Evolutionary conservation across 192 early-diverging fungal species (phyloP).

Genomic region (Pilaira anomala): DNA sequence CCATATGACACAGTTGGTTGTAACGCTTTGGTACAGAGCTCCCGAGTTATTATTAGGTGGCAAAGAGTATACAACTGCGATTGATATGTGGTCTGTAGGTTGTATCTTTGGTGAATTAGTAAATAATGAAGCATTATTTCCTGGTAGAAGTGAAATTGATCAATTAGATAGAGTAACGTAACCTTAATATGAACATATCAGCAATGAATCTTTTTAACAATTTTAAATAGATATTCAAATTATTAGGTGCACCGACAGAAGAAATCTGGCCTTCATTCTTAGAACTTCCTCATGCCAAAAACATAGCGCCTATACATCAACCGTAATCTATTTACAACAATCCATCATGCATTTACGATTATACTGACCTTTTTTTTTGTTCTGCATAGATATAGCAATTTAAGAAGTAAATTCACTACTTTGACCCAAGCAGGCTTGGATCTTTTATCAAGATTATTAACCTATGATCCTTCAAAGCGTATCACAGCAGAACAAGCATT

Average conservation of each 20-base stretch:
- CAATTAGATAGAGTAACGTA: constrained; percentile 62
- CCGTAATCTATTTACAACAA: constrained; percentile 37
- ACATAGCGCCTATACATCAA: constrained; percentile 70
- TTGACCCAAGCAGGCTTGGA: constrained; percentile 79
- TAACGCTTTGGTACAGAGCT: constrained; percentile 72
- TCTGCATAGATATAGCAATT: constrained; percentile 41
- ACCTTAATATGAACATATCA: too few species aligned
- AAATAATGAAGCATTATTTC: constrained; percentile 77
- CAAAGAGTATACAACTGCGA: constrained; percentile 60
- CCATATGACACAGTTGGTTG: constrained; percentile 62
- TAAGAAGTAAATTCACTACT: constrained; percentile 47
- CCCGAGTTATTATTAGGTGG: constrained; percentile 61
- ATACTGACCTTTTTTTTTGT: background rate
- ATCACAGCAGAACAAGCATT: constrained; percentile 92
- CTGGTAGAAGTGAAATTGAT: constrained; percentile 77
- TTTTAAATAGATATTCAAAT: constrained; percentile 70
- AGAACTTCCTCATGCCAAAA: constrained; percentile 63
- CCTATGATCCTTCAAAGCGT: constrained; percentile 79
- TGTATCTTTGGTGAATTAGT: constrained; percentile 97
- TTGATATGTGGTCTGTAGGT: constrained; percentile 91
- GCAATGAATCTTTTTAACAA: background rate
- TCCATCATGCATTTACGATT: too few species aligned
- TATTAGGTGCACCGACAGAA: constrained; percentile 85
- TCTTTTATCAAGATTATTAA: constrained; percentile 70
- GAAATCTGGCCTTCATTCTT: constrained; percentile 71